Conservation (phyloP, 208 protist species). For the Trypanosoma lewisi region DNA sequence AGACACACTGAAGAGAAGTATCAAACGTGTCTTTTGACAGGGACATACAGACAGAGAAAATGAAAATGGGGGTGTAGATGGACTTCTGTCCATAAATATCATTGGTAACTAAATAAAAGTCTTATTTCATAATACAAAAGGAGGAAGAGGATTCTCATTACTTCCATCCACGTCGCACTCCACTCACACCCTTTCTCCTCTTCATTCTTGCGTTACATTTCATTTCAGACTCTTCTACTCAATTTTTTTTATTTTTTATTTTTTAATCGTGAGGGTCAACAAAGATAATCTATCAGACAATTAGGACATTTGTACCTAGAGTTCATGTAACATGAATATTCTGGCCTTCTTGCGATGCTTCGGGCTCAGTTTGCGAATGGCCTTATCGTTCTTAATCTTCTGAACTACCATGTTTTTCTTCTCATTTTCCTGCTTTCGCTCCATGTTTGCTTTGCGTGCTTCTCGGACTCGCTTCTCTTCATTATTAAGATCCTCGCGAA, state of each 20-base stretch:
- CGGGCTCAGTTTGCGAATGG: constrained; percentile 85
- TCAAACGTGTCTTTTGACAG: background rate
- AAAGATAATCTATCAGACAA: background rate
- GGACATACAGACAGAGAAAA: background rate
- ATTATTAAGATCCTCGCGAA: constrained; percentile 82
- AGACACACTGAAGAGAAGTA: background rate
- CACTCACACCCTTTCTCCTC: too few species aligned
- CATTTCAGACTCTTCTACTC: too few species aligned
- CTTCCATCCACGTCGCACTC: too few species aligned
- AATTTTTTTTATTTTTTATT: too few species aligned
- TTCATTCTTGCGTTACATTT: too few species aligned
- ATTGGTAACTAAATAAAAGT: too few species aligned
- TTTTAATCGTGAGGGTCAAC: background rate
- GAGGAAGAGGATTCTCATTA: too few species aligned
- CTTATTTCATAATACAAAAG: too few species aligned
- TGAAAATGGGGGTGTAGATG: too few species aligned
- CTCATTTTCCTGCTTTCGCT: constrained; percentile 83
- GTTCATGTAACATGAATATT: constrained; percentile 89
- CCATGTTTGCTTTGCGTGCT: constrained; percentile 77
- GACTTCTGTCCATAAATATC: too few species aligned
- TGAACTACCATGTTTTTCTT: constrained; percentile 92
- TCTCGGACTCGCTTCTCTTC: constrained; percentile 75
- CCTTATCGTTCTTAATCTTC: constrained; percentile 88
- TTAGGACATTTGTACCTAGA: constrained; percentile 28
- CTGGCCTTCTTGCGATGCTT: constrained; percentile 84